Evolutionary conservation across 345 rosid genomes (phyloP), one percentile per base, ranked within the genome.

Genomic region (Brassica nigra): DNA sequence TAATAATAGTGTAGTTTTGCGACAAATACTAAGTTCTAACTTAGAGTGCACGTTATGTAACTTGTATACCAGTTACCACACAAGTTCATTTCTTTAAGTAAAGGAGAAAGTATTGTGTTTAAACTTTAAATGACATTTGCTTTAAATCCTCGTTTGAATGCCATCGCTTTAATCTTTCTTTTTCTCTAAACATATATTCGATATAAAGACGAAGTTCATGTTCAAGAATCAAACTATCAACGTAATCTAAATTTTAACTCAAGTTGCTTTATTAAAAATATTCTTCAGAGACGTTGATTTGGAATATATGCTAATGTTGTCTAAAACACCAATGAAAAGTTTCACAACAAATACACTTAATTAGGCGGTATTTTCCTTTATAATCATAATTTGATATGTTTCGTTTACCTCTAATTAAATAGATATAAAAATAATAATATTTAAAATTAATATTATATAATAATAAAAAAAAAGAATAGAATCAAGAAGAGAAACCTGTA

Each of bases 401-500:
- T 18, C 3, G 15, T 37, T 75, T 9, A 34, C 54, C 62, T 44
- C 3, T 42, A 11, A 31, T 28, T 39, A 6, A 14, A 67, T 14
- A 20, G 5, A 2, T 8, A 55, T 34, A 6, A 20, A 23, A 34
- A 49, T 49, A 6, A 49, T n/a, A 64, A 62, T 8, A 20, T 9
- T 70, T 70, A 44, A 31, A 2, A n/a, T 18, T 18, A 55, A 49
- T 70, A 49, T 70, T 12, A 29, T 28, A 31, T 69, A 29, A 20
- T 18, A 47, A 27, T 4, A 44, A 12, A 20, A 18, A 30, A 66
- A 55, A 28, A 37, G 1, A 65, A 65, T 0, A 71, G 66, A 78
- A 66, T 42, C 8, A 72, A 34, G 69, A 72, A 58, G 64, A 68
- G 14, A 44, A 20, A 80, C 86, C 95, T 82, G 65, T 95, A 95